Evolutionary conservation across 148 eudicot species (phyloP), one percentile per base, ranked within the genome.

Genomic region (Cornus kousa): DNA sequence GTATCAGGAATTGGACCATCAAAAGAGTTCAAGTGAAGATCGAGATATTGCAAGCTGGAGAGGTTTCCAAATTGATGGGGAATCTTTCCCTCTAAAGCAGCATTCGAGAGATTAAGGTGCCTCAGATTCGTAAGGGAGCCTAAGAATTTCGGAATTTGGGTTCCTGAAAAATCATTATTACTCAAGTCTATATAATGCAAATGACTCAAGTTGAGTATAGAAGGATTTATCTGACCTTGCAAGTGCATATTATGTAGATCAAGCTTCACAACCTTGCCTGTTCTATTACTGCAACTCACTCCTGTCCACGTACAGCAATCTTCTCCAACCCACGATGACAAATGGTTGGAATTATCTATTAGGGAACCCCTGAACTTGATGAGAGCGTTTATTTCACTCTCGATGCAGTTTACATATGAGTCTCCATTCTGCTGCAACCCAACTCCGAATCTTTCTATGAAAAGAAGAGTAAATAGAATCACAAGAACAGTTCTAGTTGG

Each of bases 251-350:
- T 22, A 9, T 28, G 9, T 17, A 78, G 74, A 33, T 70, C 57
- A 70, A 78, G 80, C 60, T 57, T 59, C 6, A 60, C 20, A 31
- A 70, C 80, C n/a, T 59, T 74, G 20, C 68, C 55, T 22, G 60
- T 72, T 50, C n/a, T 46, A 1, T 55, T 5, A 10, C 74, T 72
- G 74, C 74, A 50, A 5, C 37, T 60, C 10, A 72, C 39, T 48
- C 60, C 74, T 3, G 5, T 50, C 74, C 74, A 46, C 48, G 62
- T 48, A 28, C 74, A 72, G 20, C 62, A 72, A n/a, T 72, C 20
- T 23, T 46, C 12, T 11, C 62, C 74, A 4, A 6, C 74, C 74
- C 74, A 50, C 12, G 37, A 72, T 9, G n/a, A 55, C 31, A 72
- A 5, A 59, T 35, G 12, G 16, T 48, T 2, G 5, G 74, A 24